Conservation (phyloP, 345 rosid genomes). For the Kernera saxatilis region DNA sequence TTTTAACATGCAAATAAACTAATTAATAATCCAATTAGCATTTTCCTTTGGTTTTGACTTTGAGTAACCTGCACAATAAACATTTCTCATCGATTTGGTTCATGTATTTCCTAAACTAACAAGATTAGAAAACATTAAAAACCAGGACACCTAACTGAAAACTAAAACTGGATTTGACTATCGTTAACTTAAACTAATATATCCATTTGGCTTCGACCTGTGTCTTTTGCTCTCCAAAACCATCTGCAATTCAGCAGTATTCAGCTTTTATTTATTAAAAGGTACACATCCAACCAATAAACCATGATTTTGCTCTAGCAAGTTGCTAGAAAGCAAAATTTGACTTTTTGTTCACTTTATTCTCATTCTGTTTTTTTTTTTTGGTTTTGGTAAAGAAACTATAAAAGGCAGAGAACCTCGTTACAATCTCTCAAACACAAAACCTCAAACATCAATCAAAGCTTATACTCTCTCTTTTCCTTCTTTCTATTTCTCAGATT, state of each 20-base stretch:
- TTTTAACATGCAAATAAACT: too few relatives aligned
- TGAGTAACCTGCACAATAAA: too few relatives aligned
- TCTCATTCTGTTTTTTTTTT: not conserved
- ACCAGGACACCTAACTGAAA: not conserved
- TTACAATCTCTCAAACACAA: not conserved
- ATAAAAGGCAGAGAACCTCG: constrained; percentile 2
- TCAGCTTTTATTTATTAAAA: not conserved
- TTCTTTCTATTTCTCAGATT: not conserved
- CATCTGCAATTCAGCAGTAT: constrained; percentile 2
- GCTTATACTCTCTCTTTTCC: not conserved
- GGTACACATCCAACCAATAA: not conserved
- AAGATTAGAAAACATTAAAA: not conserved
- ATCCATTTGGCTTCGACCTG: not conserved
- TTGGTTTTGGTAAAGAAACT: not conserved
- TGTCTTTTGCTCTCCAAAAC: constrained; percentile 8
- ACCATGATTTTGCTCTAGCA: not conserved
- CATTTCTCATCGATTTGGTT: not conserved
- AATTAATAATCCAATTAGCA: too few relatives aligned
- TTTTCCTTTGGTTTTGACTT: too few relatives aligned
- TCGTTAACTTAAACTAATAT: not conserved
- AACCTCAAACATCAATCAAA: constrained; percentile 17
- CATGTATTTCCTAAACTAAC: constrained; percentile 3
- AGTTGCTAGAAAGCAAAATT: not conserved
- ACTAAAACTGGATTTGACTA: not conserved
- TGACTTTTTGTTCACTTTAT: constrained; percentile 5